A percentile compares a stretch with the other conserved stretches of the same genome.
Evolutionary conservation across 768 basidiomycete species (phyloP).

Genomic region (Amanita fuliginea): DNA sequence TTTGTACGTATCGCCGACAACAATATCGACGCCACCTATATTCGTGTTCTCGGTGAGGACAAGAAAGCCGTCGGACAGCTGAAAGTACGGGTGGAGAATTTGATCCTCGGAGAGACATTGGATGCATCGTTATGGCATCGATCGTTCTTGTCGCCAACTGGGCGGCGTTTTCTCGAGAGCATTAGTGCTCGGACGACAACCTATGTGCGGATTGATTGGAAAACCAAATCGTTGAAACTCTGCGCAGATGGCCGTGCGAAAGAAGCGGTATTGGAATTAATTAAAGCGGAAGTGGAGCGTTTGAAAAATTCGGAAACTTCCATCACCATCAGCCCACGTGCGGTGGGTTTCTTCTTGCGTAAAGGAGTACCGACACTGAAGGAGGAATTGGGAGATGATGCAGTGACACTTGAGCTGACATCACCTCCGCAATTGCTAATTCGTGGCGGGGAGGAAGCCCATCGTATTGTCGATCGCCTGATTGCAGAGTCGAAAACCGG

Average conservation of each 20-base stretch:
- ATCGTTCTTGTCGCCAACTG: constrained; percentile 20
- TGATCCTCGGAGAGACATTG: constrained; percentile 40
- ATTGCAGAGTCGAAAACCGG: neutral
- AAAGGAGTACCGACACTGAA: constrained; percentile 38
- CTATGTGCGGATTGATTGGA: constrained; percentile 36
- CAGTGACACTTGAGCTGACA: constrained; percentile 32
- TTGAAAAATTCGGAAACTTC: constrained; percentile 33
- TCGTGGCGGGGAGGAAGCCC: constrained; percentile 45
- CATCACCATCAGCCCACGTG: constrained; percentile 24
- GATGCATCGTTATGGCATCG: constrained; percentile 38
- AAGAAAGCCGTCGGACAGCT: constrained; percentile 44
- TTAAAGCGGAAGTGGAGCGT: constrained; percentile 36
- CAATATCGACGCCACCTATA: constrained; percentile 18
- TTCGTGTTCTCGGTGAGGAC: constrained; percentile 39
- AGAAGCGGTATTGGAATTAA: constrained; percentile 29
- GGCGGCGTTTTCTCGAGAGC: constrained; percentile 23
- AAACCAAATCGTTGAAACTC: constrained; percentile 29
- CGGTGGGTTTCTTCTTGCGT: constrained; percentile 39
- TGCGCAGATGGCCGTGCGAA: constrained; percentile 31
- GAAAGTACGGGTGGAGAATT: constrained; percentile 49
- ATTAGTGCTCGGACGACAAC: constrained; percentile 27
- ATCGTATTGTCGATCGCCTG: neutral
- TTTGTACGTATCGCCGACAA: constrained; percentile 18
- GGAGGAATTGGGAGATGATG: constrained; percentile 44
- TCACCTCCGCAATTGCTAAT: constrained; percentile 31